Evolutionary conservation across 2,329 filamentous ascomycete species (phyloP).

Genomic region (Fusarium nanum): DNA sequence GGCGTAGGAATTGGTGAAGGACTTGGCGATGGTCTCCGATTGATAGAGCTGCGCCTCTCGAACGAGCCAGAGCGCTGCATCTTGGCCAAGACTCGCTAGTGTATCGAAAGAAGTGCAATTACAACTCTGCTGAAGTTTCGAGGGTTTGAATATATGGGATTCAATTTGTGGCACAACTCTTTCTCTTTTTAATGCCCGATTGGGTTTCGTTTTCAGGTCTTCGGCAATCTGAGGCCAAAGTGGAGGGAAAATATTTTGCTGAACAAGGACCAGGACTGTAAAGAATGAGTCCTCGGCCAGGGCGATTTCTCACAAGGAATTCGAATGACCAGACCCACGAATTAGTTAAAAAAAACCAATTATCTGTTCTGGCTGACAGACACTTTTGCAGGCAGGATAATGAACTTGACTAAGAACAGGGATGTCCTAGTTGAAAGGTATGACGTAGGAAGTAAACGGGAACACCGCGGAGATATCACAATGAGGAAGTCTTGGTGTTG

Average conservation of each 20-base stretch:
- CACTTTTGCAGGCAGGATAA: neutral
- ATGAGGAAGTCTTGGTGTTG: neutral
- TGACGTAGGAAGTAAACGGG: slow-evolving; percentile 29
- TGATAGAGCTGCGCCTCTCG: slow-evolving; percentile 35
- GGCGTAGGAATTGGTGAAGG: slow-evolving; percentile 26
- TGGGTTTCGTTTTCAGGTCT: slow-evolving; percentile 9
- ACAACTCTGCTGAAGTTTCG: neutral
- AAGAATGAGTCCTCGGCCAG: slow-evolving; percentile 1
- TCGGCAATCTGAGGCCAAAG: slow-evolving; percentile 13
- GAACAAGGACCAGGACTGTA: slow-evolving; percentile 29
- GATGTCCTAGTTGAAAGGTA: slow-evolving; percentile 25
- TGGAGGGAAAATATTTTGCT: neutral
- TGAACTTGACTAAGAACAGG: slow-evolving; percentile 9
- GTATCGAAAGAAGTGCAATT: neutral
- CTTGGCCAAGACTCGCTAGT: slow-evolving; percentile 26
- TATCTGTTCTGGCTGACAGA: neutral
- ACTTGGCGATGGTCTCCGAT: slow-evolving; percentile 16
- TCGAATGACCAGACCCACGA: slow-evolving; percentile 15
- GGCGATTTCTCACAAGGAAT: neutral
- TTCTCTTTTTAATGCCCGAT: slow-evolving; percentile 1
- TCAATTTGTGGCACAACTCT: slow-evolving; percentile 3
- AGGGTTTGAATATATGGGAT: slow-evolving; percentile 14
- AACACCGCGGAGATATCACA: slow-evolving; percentile 18
- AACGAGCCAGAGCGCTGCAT: slow-evolving; percentile 40
- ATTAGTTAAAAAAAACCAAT: slow-evolving; percentile 9